These are phyloP conservation scores for Sindora glabra DNA, from an alignment of 306 rosid genomes.

Conservation along the genomic window DNA sequence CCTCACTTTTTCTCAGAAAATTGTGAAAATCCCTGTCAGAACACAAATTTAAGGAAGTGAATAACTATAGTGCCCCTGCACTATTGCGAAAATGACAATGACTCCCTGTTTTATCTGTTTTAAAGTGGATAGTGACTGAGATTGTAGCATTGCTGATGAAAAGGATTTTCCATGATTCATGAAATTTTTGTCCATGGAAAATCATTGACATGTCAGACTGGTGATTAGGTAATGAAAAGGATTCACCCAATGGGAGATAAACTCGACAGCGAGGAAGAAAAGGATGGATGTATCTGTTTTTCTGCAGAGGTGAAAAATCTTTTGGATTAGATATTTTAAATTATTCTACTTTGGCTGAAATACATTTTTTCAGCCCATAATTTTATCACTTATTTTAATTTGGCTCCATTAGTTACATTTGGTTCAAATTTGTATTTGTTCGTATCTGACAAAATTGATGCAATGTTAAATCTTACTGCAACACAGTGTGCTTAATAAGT, in stretches of 20 bases:
- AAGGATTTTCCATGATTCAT: conserved; percentile 13
- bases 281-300: conserved; percentile 14
- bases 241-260: conserved; percentile 6
- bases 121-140: conserved; percentile 32
- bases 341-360: too few species aligned
- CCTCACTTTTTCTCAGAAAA: conserved; percentile 26
- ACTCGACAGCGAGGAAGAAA: conserved; percentile 32
- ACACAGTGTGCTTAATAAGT: too few species aligned
- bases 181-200: neutral
- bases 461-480: too few species aligned
- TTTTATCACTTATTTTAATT: too few species aligned
- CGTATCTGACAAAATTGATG: too few species aligned
- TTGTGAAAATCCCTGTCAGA: conserved; percentile 26
- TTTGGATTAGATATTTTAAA: neutral
- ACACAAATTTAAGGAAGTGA: neutral
- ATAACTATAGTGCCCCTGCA: conserved; percentile 29
- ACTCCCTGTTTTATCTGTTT: conserved; percentile 22
- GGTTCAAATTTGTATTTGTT: too few species aligned
- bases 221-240: conserved; percentile 52
- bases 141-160: conserved; percentile 4
- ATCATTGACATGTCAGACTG: conserved; percentile 17
- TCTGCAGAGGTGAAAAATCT: conserved; percentile 7
- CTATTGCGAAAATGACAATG: conserved; percentile 25
- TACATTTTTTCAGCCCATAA: too few species aligned
- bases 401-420: too few species aligned